phyloP scores from a whole-genome alignment of 257 asterid genomes.

The Jaltomata sinuosa region DNA sequence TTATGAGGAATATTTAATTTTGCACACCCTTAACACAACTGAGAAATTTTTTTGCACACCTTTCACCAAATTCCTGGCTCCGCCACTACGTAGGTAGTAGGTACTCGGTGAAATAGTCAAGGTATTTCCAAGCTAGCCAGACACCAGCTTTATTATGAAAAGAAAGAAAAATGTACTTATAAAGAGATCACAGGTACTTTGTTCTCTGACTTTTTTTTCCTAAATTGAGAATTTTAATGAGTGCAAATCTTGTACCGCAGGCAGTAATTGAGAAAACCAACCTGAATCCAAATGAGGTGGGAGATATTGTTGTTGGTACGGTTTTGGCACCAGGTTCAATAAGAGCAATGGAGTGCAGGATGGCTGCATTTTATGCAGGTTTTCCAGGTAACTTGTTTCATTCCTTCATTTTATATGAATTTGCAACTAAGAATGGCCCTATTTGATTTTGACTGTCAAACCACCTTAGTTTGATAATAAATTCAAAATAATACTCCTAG shows the following conservation, averaged over 20 bases:
- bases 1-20: too few relatives aligned
- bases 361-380: slow-evolving; percentile 91
- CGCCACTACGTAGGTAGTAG: background rate
- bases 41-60: too few relatives aligned
- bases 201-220: background rate
- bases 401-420: background rate
- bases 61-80: too few relatives aligned
- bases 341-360: slow-evolving; percentile 82
- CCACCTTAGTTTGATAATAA: background rate
- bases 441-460: background rate
- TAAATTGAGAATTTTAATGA: background rate
- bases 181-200: background rate
- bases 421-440: background rate
- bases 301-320: slow-evolving; percentile 89
- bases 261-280: slow-evolving; percentile 67
- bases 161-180: background rate
- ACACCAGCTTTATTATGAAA: background rate
- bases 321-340: slow-evolving; percentile 84
- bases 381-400: slow-evolving; percentile 58
- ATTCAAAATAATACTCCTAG: background rate
- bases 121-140: background rate
- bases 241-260: slow-evolving; percentile 18
- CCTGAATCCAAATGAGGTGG: slow-evolving; percentile 71
- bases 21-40: too few relatives aligned
- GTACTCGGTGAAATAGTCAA: background rate